phyloP scores from a whole-genome alignment of 208 protist genomes.

The Dictyostelium gargantuum region DNA sequence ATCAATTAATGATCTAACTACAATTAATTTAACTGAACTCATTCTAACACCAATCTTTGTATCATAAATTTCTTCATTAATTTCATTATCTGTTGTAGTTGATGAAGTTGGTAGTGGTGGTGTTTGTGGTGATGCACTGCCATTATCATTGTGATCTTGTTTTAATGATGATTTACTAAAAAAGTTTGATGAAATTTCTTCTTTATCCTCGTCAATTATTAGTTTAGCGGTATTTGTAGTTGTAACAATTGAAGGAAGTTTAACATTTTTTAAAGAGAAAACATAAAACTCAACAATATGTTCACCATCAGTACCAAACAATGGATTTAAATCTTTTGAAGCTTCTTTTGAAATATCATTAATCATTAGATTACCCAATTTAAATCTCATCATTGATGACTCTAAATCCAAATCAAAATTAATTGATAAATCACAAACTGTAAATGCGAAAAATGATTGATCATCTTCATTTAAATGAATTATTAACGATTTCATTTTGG shows the following conservation, averaged over 20 bases:
- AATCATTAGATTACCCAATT: constrained; percentile 38
- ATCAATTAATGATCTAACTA: constrained; percentile 11
- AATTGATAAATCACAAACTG: not conserved
- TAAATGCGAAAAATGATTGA: constrained; percentile 34
- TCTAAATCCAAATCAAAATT: constrained; percentile 50
- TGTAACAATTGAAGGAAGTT: not conserved
- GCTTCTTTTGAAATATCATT: constrained; percentile 17
- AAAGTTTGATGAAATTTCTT: not conserved
- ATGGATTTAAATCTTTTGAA: constrained; percentile 25
- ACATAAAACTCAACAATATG: constrained; percentile 52
- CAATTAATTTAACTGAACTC: constrained; percentile 29
- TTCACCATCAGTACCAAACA: constrained; percentile 62
- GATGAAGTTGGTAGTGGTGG: not conserved
- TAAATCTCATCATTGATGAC: constrained; percentile 41
- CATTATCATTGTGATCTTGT: not conserved
- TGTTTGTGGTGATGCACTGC: not conserved
- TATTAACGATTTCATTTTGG: constrained; percentile 42
- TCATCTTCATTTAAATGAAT: constrained; percentile 43
- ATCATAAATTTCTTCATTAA: not conserved
- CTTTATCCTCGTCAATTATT: not conserved
- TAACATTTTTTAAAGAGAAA: not conserved
- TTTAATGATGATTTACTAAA: not conserved
- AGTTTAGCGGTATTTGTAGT: not conserved
- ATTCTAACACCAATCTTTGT: constrained; percentile 52
- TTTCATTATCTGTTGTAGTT: not conserved